These are phyloP conservation scores for Beauveria scarabaeidicola DNA, from an alignment of 2,329 filamentous ascomycete species.

Conservation along the genomic window DNA sequence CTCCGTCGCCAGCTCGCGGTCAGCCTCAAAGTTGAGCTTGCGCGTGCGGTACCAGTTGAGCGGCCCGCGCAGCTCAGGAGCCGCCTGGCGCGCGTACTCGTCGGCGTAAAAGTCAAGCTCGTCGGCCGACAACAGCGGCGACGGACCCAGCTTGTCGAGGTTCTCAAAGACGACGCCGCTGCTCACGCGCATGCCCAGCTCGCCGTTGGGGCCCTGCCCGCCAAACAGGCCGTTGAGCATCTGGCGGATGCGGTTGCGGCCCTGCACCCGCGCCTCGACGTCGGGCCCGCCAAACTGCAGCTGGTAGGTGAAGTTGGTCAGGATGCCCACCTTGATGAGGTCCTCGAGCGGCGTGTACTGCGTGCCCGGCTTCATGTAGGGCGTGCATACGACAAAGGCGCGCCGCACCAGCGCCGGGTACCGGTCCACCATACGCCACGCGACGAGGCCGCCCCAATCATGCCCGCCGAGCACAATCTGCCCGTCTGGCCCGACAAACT, in stretches of 20 bases:
- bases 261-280: conserved; percentile 49
- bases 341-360: conserved; percentile 49
- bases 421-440: conserved; percentile 67
- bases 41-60: conserved; percentile 82
- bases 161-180: conserved; percentile 58
- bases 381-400: conserved; percentile 75
- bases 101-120: conserved; percentile 71
- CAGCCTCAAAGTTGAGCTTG: conserved; percentile 58
- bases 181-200: conserved; percentile 48
- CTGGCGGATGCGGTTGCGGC: conserved; percentile 53
- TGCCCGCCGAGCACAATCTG: conserved; percentile 78
- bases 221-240: conserved; percentile 69
- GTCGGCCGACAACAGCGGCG: conserved; percentile 53
- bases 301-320: conserved; percentile 77
- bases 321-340: conserved; percentile 41
- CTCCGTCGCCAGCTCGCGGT: conserved; percentile 45
- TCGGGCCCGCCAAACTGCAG: conserved; percentile 65
- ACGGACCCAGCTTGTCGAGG: conserved; percentile 46
- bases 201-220: conserved; percentile 47
- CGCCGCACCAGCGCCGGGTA: conserved; percentile 63
- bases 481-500: conserved; percentile 36
- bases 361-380: conserved; percentile 50
- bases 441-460: conserved; percentile 80
- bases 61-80: conserved; percentile 62
- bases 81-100: conserved; percentile 53